Evolutionary conservation across 176 grass and related monocot genomes (phyloP), one percentile per base, ranked within the genome.

Genomic region (Aegilops bicornis): DNA sequence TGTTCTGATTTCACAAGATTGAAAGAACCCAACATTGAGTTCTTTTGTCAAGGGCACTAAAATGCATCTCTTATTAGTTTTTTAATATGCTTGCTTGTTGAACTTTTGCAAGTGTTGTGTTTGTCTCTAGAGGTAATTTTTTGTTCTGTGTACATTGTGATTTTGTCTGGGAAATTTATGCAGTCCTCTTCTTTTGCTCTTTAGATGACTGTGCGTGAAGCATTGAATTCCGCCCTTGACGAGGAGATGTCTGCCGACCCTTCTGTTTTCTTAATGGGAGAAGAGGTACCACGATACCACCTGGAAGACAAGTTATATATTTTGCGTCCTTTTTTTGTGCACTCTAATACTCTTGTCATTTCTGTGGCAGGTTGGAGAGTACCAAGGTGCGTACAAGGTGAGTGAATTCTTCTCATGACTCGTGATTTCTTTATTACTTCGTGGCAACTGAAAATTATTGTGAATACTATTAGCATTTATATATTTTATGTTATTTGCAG

Each of bases 171-270:
- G 20, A 87, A 33, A 22, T 59, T 89, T 77, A 82, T 43, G 15
- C 36, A 22, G 15, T 69, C 86, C 93, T 85, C 91, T 62, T 92
- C 35, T 86, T 66, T 90, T 74, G 69, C 61, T 84, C 50, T 82
- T 76, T 50, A 98, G 96, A 98, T 98, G 90, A 94, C 48, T 40
- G 93, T 98, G 61, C 92, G 96, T 79, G 93, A 98, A 73, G 96
- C 93, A 13, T 79, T 98, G 88, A 98, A 98, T 59, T 88, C 96
- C 72, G 92, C 96, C 89, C 82, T 98, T 35, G 96, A 96, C 78
- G 96, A 98, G 86, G 96, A 98, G 77, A 98, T 98, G 96, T 95
- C 96, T 61, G 93, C 96, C 3, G 96, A 98, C 79, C 96, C 96
- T 67, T 95, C 92, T 72, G 96, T 98, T 80, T 94, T 98, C 77